phyloP scores from a whole-genome alignment of 2,329 filamentous ascomycete genomes.

The Phaeosphaeriaceae sp. region DNA sequence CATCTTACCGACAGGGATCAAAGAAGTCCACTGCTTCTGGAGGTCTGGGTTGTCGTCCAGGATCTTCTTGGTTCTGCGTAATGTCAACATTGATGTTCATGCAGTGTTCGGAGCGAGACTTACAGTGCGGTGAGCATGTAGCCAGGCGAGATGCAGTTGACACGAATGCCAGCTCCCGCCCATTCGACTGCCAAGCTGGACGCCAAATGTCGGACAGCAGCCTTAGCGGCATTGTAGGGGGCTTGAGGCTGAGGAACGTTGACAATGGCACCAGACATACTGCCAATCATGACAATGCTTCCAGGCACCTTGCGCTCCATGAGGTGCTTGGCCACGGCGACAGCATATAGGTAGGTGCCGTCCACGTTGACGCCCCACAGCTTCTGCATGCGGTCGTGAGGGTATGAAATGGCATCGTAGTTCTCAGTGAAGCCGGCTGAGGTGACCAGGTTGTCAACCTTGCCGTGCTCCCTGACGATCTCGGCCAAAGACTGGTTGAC shows the following conservation, averaged over 20 bases:
- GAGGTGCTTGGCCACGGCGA: constrained; percentile 83
- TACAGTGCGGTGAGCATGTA: constrained; percentile 96
- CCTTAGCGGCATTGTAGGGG: constrained; percentile 93
- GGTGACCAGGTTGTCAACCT: constrained; percentile 91
- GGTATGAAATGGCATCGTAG: constrained; percentile 90
- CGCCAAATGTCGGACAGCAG: constrained; percentile 87
- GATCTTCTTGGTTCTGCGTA: constrained; percentile 85
- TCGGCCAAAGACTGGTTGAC: constrained; percentile 78
- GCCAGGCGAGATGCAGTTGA: constrained; percentile 94
- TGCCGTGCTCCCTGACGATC: constrained; percentile 74
- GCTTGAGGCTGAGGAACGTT: constrained; percentile 94
- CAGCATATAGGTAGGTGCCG: constrained; percentile 89
- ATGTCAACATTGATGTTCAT: constrained; percentile 17
- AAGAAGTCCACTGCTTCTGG: constrained; percentile 86
- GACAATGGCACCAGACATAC: constrained; percentile 93
- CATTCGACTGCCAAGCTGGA: constrained; percentile 92
- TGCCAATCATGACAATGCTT: constrained; percentile 93
- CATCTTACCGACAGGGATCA: constrained; percentile 95
- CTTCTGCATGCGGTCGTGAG: constrained; percentile 88
- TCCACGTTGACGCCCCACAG: constrained; percentile 94
- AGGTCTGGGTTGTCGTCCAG: constrained; percentile 91
- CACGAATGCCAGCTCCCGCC: constrained; percentile 85
- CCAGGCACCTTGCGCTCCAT: constrained; percentile 81
- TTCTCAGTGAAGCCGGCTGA: constrained; percentile 98
- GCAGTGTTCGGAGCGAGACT: constrained; percentile 49